Percentiles rank a stretch among this genome's conserved stretches.
phyloP scores from a whole-genome alignment of 352 stramenopile genomes.

The Pythium inflatum region DNA sequence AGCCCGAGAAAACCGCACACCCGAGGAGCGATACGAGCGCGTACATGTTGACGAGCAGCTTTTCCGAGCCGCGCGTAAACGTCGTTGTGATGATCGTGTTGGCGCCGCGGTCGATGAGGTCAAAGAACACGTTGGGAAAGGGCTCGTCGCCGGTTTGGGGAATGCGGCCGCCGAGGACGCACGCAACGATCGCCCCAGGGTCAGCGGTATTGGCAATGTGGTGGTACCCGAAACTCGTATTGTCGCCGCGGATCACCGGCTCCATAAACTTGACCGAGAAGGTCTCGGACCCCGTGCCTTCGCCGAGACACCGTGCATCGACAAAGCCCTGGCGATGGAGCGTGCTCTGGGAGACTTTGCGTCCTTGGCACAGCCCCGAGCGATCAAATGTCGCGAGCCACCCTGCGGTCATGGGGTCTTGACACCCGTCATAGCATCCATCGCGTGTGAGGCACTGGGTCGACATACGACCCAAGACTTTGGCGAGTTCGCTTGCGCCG shows the following conservation, averaged over 20 bases:
- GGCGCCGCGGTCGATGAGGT: constrained; percentile 10
- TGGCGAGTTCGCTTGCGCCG: neutral
- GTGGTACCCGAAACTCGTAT: constrained; percentile 15
- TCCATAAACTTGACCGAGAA: constrained; percentile 13
- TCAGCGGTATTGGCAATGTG: neutral
- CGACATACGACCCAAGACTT: neutral
- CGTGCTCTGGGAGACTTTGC: neutral
- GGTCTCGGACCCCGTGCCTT: constrained; percentile 7
- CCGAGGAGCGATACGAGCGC: constrained; percentile 29
- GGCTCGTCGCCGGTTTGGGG: constrained; percentile 18
- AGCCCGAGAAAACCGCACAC: constrained; percentile 19
- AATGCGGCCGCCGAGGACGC: constrained; percentile 25
- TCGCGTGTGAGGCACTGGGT: constrained; percentile 24
- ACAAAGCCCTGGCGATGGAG: constrained; percentile 24
- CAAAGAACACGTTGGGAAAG: constrained; percentile 27
- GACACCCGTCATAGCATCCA: neutral
- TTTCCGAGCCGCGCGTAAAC: constrained; percentile 26
- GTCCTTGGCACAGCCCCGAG: constrained; percentile 12
- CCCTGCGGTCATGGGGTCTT: neutral
- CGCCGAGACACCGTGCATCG: constrained; percentile 8
- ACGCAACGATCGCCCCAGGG: constrained; percentile 17
- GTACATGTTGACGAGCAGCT: constrained; percentile 27
- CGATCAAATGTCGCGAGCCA: constrained; percentile 23
- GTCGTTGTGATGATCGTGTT: constrained; percentile 31
- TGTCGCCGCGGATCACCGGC: constrained; percentile 7